A percentile compares a stretch with the other conserved stretches of the same genome.
phyloP scores from a whole-genome alignment of 108 stramenopile genomes.

The Aurantiochytrium sp. region DNA sequence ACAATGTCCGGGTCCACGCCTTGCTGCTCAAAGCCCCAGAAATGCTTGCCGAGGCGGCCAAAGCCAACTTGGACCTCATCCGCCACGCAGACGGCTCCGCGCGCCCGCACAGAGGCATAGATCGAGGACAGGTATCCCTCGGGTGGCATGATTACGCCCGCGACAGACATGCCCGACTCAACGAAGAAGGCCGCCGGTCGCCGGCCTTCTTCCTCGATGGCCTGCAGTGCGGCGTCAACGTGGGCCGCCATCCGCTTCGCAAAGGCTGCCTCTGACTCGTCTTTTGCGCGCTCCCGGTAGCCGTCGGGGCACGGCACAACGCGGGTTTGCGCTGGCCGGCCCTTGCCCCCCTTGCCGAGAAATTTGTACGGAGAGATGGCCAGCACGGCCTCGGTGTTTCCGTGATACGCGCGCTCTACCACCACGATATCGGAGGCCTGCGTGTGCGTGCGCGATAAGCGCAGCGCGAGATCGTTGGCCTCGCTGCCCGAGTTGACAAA shows the following conservation, averaged over 20 bases:
- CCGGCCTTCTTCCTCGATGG: constrained; percentile 38
- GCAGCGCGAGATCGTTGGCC: constrained; percentile 93
- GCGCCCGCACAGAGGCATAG: constrained; percentile 67
- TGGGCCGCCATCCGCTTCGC: constrained; percentile 33
- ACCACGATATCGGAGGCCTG: constrained; percentile 14
- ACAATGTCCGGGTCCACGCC: constrained; percentile 92
- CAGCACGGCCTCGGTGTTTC: constrained; percentile 73
- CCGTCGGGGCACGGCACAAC: constrained; percentile 76
- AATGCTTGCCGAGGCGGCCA: constrained; percentile 75
- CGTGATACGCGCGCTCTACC: constrained; percentile 84
- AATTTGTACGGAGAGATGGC: constrained; percentile 90
- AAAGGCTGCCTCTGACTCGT: constrained; percentile 66
- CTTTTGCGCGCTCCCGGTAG: constrained; percentile 66
- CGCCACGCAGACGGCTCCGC: constrained; percentile 88
- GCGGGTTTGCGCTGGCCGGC: constrained; percentile 59
- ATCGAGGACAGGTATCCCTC: constrained; percentile 62
- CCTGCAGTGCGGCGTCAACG: constrained; percentile 26
- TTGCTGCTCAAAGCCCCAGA: constrained; percentile 85
- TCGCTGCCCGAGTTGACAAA: constrained; percentile 91
- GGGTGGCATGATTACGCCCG: constrained; percentile 81
- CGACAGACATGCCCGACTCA: constrained; percentile 83
- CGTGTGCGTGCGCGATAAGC: constrained; percentile 71
- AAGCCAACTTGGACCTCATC: constrained; percentile 97
- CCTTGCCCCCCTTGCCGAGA: constrained; percentile 44
- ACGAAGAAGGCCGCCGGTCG: constrained; percentile 73